phyloP scores from a whole-genome alignment of 1,139 yeast species.

The Blastobotrys ciferrii region DNA sequence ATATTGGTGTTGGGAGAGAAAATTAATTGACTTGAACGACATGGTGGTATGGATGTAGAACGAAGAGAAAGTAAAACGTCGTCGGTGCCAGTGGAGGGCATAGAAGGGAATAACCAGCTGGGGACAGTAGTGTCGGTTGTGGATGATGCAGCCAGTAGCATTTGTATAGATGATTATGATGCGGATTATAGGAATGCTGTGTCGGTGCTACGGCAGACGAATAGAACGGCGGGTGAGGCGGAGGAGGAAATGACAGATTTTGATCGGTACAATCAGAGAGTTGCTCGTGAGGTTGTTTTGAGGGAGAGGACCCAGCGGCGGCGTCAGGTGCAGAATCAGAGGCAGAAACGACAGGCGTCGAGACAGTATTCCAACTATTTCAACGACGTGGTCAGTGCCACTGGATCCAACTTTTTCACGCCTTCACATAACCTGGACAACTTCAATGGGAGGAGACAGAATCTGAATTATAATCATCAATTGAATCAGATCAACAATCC shows the following conservation, averaged over 20 bases:
- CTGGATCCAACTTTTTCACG: constrained; percentile 19
- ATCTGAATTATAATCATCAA: constrained; percentile 29
- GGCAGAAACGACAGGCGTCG: constrained; percentile 18
- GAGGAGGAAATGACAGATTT: constrained; percentile 37
- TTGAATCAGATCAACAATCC: constrained; percentile 28
- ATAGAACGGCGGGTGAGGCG: constrained; percentile 10
- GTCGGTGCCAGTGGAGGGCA: neutral
- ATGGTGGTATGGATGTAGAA: neutral
- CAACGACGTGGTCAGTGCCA: constrained; percentile 17
- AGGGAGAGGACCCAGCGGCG: constrained; percentile 28
- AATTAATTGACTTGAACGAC: neutral
- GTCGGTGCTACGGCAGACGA: constrained; percentile 20
- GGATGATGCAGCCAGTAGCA: constrained; percentile 32
- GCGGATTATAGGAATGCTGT: constrained; percentile 31
- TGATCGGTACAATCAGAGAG: constrained; percentile 38
- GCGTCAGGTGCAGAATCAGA: constrained; percentile 23
- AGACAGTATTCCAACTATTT: constrained; percentile 32
- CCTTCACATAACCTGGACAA: constrained; percentile 31
- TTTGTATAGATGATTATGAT: constrained; percentile 36
- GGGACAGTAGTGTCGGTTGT: constrained; percentile 10
- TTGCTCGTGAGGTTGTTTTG: constrained; percentile 38
- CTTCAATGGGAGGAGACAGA: constrained; percentile 33
- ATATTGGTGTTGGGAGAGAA: constrained; percentile 29
- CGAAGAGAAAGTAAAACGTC: neutral
- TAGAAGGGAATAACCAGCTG: constrained; percentile 5